phyloP scores from a whole-genome alignment of 306 rosid species.

The Prunus mongolica region DNA sequence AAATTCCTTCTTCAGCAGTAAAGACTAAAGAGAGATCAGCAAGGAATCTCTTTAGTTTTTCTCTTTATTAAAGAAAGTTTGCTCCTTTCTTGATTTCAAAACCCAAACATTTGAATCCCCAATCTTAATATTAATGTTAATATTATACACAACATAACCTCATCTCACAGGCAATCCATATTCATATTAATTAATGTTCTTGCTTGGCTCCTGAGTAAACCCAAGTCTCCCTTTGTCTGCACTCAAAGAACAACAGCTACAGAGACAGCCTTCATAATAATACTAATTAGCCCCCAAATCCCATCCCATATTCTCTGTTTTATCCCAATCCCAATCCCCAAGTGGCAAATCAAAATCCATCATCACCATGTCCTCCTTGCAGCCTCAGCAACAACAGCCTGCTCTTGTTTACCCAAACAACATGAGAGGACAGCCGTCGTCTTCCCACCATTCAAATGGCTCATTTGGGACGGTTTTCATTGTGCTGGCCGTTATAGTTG shows the following conservation, averaged over 20 bases:
- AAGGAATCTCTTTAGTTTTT: conserved; percentile 41
- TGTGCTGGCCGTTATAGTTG: conserved; percentile 68
- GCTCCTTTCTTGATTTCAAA: conserved; percentile 30
- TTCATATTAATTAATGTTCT: conserved; percentile 13
- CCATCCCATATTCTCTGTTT: neutral
- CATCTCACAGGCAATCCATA: conserved; percentile 22
- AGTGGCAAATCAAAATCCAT: neutral
- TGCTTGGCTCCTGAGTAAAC: conserved; percentile 43
- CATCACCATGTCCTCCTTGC: conserved; percentile 45
- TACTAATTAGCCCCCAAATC: neutral
- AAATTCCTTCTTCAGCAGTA: conserved; percentile 21
- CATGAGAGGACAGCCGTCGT: conserved; percentile 30
- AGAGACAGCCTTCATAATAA: neutral
- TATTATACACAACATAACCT: conserved; percentile 27
- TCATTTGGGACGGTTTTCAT: conserved; percentile 86
- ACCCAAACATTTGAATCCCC: conserved; percentile 22
- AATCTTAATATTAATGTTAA: neutral
- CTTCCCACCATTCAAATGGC: conserved; percentile 69
- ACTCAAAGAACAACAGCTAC: conserved; percentile 57
- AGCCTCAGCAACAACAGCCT: conserved; percentile 50
- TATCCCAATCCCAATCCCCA: conserved; percentile 13
- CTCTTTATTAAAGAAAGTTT: conserved; percentile 64
- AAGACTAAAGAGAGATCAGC: conserved; percentile 19
- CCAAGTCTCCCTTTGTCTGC: conserved; percentile 33
- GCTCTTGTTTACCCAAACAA: conserved; percentile 59